phyloP scores from a whole-genome alignment of 2,329 filamentous ascomycete genomes.

The Zopfia rhizophila region DNA sequence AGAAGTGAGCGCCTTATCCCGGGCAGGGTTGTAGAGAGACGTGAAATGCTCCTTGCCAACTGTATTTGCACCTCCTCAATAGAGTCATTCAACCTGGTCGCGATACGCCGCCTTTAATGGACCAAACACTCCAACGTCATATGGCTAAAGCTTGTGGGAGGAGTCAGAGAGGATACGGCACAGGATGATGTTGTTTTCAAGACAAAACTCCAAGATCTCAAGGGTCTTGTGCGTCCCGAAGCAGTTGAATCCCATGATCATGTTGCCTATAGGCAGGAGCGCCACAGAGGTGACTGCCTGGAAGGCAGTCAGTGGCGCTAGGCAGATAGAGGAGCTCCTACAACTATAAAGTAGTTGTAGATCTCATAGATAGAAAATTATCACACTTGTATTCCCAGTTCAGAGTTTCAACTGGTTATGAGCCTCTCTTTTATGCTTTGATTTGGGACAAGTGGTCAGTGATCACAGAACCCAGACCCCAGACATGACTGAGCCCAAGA shows the following conservation, averaged over 20 bases:
- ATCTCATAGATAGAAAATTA: too few species aligned
- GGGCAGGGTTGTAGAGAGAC: slow-evolving; percentile 32
- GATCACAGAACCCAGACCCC: too few species aligned
- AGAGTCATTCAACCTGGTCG: slow-evolving; percentile 32
- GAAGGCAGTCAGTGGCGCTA: too few species aligned
- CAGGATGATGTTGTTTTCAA: slow-evolving; percentile 46
- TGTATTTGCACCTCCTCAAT: slow-evolving; percentile 27
- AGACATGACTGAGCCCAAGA: too few species aligned
- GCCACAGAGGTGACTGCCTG: too few species aligned
- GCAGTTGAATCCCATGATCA: not conserved
- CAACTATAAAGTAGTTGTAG: too few species aligned
- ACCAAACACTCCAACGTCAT: slow-evolving; percentile 29
- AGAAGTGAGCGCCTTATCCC: slow-evolving; percentile 27
- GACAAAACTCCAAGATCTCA: slow-evolving; percentile 43
- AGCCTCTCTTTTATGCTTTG: too few species aligned
- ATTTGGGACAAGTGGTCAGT: too few species aligned
- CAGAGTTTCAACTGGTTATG: too few species aligned
- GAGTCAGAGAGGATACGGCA: slow-evolving; percentile 38
- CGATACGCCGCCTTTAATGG: slow-evolving; percentile 36
- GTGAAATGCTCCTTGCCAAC: slow-evolving; percentile 39
- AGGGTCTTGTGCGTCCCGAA: slow-evolving; percentile 44
- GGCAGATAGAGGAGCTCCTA: too few species aligned
- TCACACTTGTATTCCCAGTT: too few species aligned
- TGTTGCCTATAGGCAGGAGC: too few species aligned
- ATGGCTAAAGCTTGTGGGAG: slow-evolving; percentile 30